Conservation (phyloP, 2,329 filamentous ascomycete genomes). For the Didymosphaeria variabile region DNA sequence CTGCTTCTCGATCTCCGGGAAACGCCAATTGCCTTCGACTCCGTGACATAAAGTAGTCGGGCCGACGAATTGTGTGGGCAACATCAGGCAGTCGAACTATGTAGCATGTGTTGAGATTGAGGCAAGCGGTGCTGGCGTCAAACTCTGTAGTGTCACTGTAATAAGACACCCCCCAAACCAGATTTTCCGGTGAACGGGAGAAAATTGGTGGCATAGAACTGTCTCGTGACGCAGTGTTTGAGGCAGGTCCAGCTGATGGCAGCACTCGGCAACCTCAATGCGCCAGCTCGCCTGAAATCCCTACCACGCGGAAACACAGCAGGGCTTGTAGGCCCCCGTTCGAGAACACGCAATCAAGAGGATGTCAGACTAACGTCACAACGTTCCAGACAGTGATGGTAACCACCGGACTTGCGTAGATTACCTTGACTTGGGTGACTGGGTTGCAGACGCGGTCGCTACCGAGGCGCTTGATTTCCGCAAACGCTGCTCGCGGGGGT, state of each 20-base stretch:
- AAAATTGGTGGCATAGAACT: neutral
- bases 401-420: neutral
- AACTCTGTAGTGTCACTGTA: neutral
- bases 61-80: neutral
- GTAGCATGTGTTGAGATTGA: neutral
- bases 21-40: neutral
- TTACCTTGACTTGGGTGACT: neutral
- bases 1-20: neutral
- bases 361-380: neutral
- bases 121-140: neutral
- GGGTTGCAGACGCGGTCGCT: conserved; percentile 2
- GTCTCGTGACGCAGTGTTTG: neutral
- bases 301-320: neutral
- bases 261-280: neutral
- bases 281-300: neutral
- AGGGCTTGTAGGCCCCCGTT: neutral
- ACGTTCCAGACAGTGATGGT: neutral
- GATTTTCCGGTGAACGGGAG: neutral
- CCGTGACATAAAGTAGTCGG: neutral
- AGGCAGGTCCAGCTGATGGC: neutral
- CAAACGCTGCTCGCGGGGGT: neutral
- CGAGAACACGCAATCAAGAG: neutral
- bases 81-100: neutral
- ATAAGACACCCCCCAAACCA: neutral
- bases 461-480: neutral